Conservation (phyloP, 2,329 filamentous ascomycete species). For the Neopestalotiopsis sp. region DNA sequence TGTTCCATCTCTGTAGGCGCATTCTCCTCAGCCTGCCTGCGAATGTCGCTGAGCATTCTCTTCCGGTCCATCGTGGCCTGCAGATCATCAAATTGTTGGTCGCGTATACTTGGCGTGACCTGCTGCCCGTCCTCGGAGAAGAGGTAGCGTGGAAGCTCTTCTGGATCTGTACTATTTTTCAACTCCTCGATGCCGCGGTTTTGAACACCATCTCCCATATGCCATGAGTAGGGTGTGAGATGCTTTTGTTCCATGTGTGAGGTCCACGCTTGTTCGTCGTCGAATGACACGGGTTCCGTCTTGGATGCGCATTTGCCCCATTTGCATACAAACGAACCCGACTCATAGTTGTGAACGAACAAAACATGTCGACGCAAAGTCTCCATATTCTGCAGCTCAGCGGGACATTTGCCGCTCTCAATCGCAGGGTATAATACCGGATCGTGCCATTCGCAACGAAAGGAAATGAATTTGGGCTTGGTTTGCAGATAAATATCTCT, state of each 20-base stretch:
- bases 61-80: constrained; percentile 50
- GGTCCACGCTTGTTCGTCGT: constrained; percentile 41
- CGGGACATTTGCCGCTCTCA: constrained; percentile 47
- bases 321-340: constrained; percentile 33
- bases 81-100: constrained; percentile 55
- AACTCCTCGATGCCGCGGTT: constrained; percentile 41
- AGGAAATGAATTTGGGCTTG: constrained; percentile 53
- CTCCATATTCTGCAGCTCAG: constrained; percentile 66
- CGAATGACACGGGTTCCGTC: constrained; percentile 26
- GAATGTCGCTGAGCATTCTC: constrained; percentile 48
- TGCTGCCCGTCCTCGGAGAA: constrained; percentile 57
- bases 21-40: constrained; percentile 48
- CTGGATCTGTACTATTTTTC: constrained; percentile 23
- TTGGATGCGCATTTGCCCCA: constrained; percentile 47
- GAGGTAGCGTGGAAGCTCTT: constrained; percentile 52
- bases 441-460: constrained; percentile 61
- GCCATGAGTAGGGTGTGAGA: constrained; percentile 58
- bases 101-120: constrained; percentile 62
- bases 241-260: constrained; percentile 60
- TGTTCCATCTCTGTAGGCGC: constrained; percentile 47
- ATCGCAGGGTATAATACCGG: constrained; percentile 17
- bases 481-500: constrained; percentile 46
- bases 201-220: constrained; percentile 62
- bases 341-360: constrained; percentile 48
- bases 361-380: constrained; percentile 61